These are phyloP conservation scores for Citrullus amarus DNA, from an alignment of 306 rosid species.

Conservation along the genomic window DNA sequence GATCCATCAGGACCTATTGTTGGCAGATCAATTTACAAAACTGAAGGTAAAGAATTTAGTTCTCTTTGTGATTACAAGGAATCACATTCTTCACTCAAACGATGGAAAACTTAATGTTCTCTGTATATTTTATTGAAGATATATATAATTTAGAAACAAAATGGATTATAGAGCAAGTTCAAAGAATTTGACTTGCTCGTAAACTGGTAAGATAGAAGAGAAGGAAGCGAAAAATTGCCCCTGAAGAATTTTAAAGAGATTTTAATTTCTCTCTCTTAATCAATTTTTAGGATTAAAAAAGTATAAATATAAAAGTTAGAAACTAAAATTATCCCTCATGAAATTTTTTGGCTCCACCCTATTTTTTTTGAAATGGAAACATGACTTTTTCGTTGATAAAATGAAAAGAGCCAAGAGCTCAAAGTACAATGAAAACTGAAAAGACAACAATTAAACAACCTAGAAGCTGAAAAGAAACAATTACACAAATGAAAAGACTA, in stretches of 20 bases:
- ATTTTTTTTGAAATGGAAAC: too few relatives aligned
- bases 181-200: background rate
- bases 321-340: background rate
- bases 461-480: too few relatives aligned
- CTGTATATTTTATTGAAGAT: background rate
- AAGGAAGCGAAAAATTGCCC: background rate
- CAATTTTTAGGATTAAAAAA: background rate
- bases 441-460: too few relatives aligned
- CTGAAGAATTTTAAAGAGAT: background rate
- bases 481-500: too few relatives aligned
- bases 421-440: too few relatives aligned
- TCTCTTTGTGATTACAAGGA: conserved; percentile 1
- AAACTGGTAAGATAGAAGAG: background rate
- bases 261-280: background rate
- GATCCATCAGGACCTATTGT: conserved; percentile 74
- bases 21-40: conserved; percentile 81
- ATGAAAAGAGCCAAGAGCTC: too few relatives aligned
- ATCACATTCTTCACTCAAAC: background rate
- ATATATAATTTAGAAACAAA: background rate
- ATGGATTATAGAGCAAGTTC: background rate
- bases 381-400: too few relatives aligned
- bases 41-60: conserved; percentile 48
- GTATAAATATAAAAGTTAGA: background rate
- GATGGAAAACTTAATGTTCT: background rate
- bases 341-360: background rate